These are phyloP conservation scores for Ceraceosorus guamensis DNA, from an alignment of 1,284 basidiomycete species.

Conservation along the genomic window DNA sequence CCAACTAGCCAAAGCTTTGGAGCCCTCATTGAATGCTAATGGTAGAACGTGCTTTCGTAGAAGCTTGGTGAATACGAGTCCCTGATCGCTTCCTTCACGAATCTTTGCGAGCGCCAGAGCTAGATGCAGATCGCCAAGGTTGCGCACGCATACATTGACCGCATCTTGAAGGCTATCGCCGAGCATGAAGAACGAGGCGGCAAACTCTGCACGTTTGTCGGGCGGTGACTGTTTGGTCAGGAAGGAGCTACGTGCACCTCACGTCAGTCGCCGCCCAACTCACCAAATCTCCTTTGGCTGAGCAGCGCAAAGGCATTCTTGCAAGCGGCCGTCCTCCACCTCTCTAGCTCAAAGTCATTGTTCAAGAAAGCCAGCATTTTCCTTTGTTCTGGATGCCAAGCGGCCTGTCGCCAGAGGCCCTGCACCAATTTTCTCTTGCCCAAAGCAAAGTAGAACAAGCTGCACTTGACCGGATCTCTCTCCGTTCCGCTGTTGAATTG, in stretches of 20 bases:
- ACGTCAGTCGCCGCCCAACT: conserved; percentile 4
- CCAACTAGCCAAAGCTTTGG: conserved; percentile 95
- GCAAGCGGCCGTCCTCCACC: conserved; percentile 85
- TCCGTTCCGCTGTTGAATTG: conserved; percentile 65
- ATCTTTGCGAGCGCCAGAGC: conserved; percentile 78
- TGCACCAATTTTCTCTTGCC: conserved; percentile 85
- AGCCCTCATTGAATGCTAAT: conserved; percentile 72
- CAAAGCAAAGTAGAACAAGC: conserved; percentile 87
- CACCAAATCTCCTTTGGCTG: conserved; percentile 51
- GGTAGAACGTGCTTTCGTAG: conserved; percentile 71
- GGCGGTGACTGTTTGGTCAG: background rate
- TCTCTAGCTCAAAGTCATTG: conserved; percentile 76
- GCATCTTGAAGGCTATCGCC: conserved; percentile 83
- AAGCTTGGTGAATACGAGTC: conserved; percentile 67
- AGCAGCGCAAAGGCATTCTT: conserved; percentile 95
- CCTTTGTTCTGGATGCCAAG: conserved; percentile 82
- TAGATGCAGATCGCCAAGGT: conserved; percentile 80
- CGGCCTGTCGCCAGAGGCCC: conserved; percentile 89
- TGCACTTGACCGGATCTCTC: conserved; percentile 78
- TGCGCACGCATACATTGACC: conserved; percentile 79
- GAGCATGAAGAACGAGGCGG: conserved; percentile 92
- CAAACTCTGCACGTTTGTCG: conserved; percentile 52
- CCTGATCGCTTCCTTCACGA: conserved; percentile 67
- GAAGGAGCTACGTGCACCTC: background rate
- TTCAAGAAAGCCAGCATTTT: conserved; percentile 85